Conservation (phyloP, 2,329 filamentous ascomycete species). For the Cryphonectria parasitica region DNA sequence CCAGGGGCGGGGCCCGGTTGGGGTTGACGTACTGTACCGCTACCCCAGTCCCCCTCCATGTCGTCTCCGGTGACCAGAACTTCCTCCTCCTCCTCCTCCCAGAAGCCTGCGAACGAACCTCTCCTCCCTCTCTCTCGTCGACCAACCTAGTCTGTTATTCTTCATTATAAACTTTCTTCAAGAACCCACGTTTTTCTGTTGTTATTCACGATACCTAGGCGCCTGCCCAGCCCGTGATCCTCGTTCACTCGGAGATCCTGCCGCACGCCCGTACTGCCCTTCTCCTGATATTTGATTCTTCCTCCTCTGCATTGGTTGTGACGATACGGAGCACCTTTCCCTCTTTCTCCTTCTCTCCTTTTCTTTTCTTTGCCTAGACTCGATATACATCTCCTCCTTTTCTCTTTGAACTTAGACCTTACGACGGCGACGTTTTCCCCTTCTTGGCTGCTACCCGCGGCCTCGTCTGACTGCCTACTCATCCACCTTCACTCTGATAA, state of each 20-base stretch:
- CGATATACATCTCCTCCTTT: not conserved
- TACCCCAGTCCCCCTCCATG: not conserved
- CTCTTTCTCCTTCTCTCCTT: not conserved
- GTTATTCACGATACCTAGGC: constrained; percentile 21
- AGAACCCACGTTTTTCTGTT: constrained; percentile 19
- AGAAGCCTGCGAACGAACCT: not conserved
- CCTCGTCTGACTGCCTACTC: not conserved
- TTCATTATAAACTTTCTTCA: constrained; percentile 11
- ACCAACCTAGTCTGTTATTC: constrained; percentile 24
- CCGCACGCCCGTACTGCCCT: not conserved
- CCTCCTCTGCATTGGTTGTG: constrained; percentile 11
- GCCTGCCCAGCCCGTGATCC: constrained; percentile 12
- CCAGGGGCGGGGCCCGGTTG: constrained; percentile 4
- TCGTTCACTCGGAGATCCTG: constrained; percentile 23
- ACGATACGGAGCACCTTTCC: constrained; percentile 3
- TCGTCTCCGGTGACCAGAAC: not conserved
- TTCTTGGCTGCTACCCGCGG: constrained; percentile 1
- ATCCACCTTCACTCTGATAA: constrained; percentile 13
- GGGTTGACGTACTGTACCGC: constrained; percentile 17
- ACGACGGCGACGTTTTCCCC: constrained; percentile 18
- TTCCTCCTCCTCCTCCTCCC: too few relatives aligned
- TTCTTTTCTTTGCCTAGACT: constrained; percentile 1
- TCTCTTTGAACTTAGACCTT: constrained; percentile 14
- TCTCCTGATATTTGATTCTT: constrained; percentile 18
- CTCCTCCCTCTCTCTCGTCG: not conserved